These are phyloP conservation scores for Rhizophora apiculata DNA, from an alignment of 345 rosid genomes.

Conservation along the genomic window DNA sequence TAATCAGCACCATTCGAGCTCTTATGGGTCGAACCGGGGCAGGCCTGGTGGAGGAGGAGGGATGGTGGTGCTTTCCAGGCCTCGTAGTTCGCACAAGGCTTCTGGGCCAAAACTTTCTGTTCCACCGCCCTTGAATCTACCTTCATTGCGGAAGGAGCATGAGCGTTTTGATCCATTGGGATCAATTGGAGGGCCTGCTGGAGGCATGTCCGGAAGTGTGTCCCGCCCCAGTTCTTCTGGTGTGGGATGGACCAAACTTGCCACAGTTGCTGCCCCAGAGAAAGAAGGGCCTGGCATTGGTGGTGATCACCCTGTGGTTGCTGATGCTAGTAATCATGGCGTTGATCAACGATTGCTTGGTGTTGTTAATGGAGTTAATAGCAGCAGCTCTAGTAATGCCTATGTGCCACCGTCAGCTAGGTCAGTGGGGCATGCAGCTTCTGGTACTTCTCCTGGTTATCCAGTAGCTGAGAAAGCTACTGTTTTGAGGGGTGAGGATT, in stretches of 20 bases:
- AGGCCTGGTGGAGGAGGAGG: conserved; percentile 56
- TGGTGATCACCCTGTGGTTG: conserved; percentile 19
- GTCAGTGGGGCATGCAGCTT: conserved; percentile 26
- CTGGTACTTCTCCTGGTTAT: conserved; percentile 30
- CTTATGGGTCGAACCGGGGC: conserved; percentile 44
- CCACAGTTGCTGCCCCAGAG: conserved; percentile 47
- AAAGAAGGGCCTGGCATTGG: conserved; percentile 37
- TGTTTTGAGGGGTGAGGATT: conserved; percentile 89
- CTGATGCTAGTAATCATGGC: conserved; percentile 11
- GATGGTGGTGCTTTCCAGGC: conserved; percentile 90
- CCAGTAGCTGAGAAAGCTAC: conserved; percentile 50
- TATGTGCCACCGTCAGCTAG: conserved; percentile 52
- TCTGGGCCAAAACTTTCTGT: conserved; percentile 89
- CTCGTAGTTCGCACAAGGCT: conserved; percentile 84
- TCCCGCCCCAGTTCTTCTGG: conserved; percentile 75
- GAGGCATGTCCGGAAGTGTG: conserved; percentile 68
- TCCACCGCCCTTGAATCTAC: conserved; percentile 99
- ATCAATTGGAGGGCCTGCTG: conserved; percentile 53
- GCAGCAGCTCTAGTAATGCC: conserved; percentile 32
- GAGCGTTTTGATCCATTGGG: conserved; percentile 75
- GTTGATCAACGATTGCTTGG: conserved; percentile 35
- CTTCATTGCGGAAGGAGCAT: conserved; percentile 85
- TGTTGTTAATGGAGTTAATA: conserved; percentile 44
- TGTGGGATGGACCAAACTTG: conserved; percentile 91
- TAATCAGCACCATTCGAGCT: conserved; percentile 32